Percentiles rank a stretch among this genome's conserved stretches.
These are phyloP conservation scores for Sclerotinia sclerotiorum DNA, from an alignment of 2,329 filamentous ascomycete genomes.

Conservation along the genomic window DNA sequence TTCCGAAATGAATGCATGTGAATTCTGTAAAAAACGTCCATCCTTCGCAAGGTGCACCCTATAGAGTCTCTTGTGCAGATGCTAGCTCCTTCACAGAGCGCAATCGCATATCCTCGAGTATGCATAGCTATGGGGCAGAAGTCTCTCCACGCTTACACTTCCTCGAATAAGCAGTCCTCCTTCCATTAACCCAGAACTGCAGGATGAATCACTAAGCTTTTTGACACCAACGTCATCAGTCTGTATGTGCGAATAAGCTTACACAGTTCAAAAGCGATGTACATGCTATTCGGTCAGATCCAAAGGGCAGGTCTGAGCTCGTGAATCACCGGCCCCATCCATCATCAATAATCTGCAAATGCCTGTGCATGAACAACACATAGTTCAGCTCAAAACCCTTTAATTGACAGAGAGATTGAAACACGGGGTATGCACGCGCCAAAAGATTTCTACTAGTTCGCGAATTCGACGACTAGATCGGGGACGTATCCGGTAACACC, in stretches of 20 bases:
- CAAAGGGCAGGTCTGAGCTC: constrained; percentile 16
- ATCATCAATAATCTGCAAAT: constrained; percentile 15
- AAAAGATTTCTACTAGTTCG: constrained; percentile 2
- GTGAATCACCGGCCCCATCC: neutral
- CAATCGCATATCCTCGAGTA: neutral
- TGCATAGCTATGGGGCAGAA: constrained; percentile 13
- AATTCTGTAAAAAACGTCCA: neutral
- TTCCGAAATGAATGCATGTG: neutral
- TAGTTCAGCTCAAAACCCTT: constrained; percentile 18
- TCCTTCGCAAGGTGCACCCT: neutral
- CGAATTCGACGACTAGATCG: neutral
- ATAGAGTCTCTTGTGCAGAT: constrained; percentile 13
- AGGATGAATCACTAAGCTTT: constrained; percentile 2
- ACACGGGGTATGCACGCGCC: constrained; percentile 22
- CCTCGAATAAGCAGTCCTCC: neutral
- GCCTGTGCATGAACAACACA: constrained; percentile 21
- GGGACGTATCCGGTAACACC: neutral
- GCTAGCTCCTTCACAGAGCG: neutral
- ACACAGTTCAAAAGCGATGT: neutral
- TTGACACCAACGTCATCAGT: neutral
- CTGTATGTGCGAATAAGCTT: constrained; percentile 1
- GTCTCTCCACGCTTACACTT: constrained; percentile 3
- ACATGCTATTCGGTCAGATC: constrained; percentile 17
- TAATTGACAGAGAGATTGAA: constrained; percentile 13
- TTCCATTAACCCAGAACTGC: constrained; percentile 1